A percentile compares a stretch with the other conserved stretches of the same genome.
Evolutionary conservation across 2,329 filamentous ascomycete genomes (phyloP).

Genomic region (Colletotrichum coccodes): DNA sequence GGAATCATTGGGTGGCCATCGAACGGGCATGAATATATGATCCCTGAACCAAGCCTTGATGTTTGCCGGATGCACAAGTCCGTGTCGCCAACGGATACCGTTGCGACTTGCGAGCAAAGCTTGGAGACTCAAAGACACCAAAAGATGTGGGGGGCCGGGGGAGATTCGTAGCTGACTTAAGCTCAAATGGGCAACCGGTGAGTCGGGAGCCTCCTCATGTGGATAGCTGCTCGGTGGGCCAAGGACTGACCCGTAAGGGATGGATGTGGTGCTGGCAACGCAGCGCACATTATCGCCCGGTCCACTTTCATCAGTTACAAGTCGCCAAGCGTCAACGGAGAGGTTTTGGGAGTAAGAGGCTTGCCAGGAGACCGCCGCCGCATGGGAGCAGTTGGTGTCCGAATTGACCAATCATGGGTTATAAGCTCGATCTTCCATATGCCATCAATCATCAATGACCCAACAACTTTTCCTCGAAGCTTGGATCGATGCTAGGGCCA

Average conservation of each 20-base stretch:
- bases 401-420: conserved; percentile 11
- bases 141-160: conserved; percentile 18
- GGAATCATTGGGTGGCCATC: neutral
- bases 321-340: neutral
- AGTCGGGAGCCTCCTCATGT: conserved; percentile 19
- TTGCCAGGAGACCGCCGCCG: neutral
- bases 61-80: conserved; percentile 1
- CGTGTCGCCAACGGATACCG: conserved; percentile 4
- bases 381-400: neutral
- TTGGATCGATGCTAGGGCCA: neutral
- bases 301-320: neutral
- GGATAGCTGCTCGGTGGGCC: conserved; percentile 22
- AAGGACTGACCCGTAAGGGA: conserved; percentile 15
- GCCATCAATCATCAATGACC: neutral
- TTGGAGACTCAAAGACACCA: neutral
- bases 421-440: neutral
- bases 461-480: neutral
- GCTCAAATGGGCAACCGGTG: conserved; percentile 32
- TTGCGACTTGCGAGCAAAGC: conserved; percentile 12
- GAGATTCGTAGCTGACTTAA: conserved; percentile 27
- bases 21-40: neutral
- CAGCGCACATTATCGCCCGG: conserved; percentile 1
- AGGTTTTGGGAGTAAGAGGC: neutral
- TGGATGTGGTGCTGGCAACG: neutral
- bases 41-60: conserved; percentile 18